phyloP scores from a whole-genome alignment of 371 early-diverging fungal species.

The Syncephalastrum monosporum region DNA sequence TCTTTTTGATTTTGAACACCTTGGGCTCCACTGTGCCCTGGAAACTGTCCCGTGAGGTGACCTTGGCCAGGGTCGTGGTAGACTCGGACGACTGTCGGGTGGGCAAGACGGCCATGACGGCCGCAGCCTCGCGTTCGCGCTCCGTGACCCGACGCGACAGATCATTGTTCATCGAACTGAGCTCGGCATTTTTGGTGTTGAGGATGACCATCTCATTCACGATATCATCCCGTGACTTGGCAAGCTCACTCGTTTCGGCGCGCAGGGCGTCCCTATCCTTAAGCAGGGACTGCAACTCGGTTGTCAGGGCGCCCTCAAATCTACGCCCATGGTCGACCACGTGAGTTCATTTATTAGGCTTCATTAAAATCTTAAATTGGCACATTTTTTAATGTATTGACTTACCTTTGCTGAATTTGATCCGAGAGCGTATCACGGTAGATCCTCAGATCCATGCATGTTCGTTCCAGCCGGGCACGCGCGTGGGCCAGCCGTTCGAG shows the following conservation, averaged over 20 bases:
- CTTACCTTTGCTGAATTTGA: slow-evolving; percentile 17
- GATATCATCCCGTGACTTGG: slow-evolving; percentile 34
- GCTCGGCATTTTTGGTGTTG: slow-evolving; percentile 53
- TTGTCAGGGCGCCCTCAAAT: slow-evolving; percentile 20
- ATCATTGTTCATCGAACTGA: slow-evolving; percentile 56
- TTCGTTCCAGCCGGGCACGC: slow-evolving; percentile 33
- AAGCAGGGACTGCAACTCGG: slow-evolving; percentile 30
- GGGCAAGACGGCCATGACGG: slow-evolving; percentile 20
- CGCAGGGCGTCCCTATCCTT: slow-evolving; percentile 28
- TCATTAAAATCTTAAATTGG: no score
- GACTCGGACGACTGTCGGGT: slow-evolving; percentile 4
- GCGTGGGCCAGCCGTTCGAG: slow-evolving; percentile 35
- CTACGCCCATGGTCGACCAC: not conserved
- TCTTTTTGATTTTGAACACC: slow-evolving; percentile 44
- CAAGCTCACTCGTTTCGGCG: slow-evolving; percentile 27
- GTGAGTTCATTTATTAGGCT: no score
- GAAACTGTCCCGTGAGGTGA: slow-evolving; percentile 26
- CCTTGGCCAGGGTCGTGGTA: slow-evolving; percentile 18
- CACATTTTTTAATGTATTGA: not conserved
- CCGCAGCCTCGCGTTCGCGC: slow-evolving; percentile 29
- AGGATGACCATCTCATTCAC: slow-evolving; percentile 54
- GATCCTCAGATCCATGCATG: slow-evolving; percentile 37
- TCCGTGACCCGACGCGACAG: slow-evolving; percentile 45
- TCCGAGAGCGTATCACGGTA: slow-evolving; percentile 29
- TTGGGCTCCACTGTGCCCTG: slow-evolving; percentile 30